Percentiles rank a stretch among this genome's conserved stretches.
phyloP scores from a whole-genome alignment of 2,329 filamentous ascomycete genomes.

The Cadophora sp. region DNA sequence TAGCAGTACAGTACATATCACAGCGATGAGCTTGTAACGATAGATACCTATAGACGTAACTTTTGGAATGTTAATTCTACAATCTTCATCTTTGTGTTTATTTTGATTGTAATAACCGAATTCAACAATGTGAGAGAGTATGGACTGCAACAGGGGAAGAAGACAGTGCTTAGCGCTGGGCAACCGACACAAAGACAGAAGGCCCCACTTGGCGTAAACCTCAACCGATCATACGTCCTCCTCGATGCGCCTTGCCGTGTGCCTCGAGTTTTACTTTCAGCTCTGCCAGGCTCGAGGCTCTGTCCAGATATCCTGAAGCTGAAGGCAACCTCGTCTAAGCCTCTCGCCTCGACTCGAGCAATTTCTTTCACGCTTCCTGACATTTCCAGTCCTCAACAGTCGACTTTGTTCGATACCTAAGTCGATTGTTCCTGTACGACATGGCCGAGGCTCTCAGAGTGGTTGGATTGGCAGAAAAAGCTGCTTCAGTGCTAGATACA shows the following conservation, averaged over 20 bases:
- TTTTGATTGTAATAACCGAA: background rate
- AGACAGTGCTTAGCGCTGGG: too few species aligned
- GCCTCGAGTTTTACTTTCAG: background rate
- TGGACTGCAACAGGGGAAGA: background rate
- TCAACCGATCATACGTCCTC: background rate
- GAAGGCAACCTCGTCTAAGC: background rate
- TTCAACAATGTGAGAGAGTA: background rate
- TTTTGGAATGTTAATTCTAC: background rate
- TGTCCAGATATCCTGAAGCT: background rate
- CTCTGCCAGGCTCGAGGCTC: background rate
- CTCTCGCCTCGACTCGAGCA: background rate
- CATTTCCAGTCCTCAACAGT: too few species aligned
- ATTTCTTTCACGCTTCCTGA: too few species aligned
- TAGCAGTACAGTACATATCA: background rate
- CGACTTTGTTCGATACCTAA: too few species aligned
- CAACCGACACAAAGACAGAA: too few species aligned
- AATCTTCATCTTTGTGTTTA: background rate
- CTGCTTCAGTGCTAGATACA: too few species aligned
- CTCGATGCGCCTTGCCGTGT: background rate
- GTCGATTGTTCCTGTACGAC: too few species aligned
- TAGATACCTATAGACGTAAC: slow-evolving; percentile 10
- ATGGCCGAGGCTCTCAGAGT: too few species aligned
- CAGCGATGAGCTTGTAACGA: slow-evolving; percentile 1
- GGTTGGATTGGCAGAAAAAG: too few species aligned
- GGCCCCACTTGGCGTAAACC: background rate